A percentile compares a stretch with the other conserved stretches of the same genome.
Evolutionary conservation across 2,329 filamentous ascomycete species (phyloP).

Genomic region (Cadophora malorum): DNA sequence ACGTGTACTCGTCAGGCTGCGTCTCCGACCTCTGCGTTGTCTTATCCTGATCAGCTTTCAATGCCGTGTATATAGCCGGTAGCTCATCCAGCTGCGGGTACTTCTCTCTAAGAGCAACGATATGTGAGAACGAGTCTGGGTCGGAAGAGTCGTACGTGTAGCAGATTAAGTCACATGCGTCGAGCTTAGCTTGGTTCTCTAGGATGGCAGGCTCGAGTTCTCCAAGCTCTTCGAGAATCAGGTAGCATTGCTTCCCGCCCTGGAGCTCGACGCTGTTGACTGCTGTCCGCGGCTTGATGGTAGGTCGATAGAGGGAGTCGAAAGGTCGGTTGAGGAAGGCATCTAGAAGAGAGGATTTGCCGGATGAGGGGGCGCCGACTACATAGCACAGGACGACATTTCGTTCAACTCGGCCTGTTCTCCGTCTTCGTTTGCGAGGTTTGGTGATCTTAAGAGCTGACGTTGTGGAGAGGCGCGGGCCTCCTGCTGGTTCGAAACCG

Average conservation of each 20-base stretch:
- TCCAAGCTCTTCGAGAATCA: slow-evolving; percentile 93
- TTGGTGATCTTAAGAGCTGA: slow-evolving; percentile 92
- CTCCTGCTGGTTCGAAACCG: slow-evolving; percentile 85
- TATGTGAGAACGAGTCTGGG: slow-evolving; percentile 92
- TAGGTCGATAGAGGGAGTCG: slow-evolving; percentile 83
- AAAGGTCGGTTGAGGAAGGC: slow-evolving; percentile 92
- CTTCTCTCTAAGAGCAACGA: slow-evolving; percentile 79
- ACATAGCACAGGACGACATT: slow-evolving; percentile 96
- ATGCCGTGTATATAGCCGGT: slow-evolving; percentile 87
- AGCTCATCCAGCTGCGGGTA: slow-evolving; percentile 87
- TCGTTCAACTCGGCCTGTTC: slow-evolving; percentile 85
- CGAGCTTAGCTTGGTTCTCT: slow-evolving; percentile 88
- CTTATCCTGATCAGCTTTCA: slow-evolving; percentile 96
- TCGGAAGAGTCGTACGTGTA: slow-evolving; percentile 98
- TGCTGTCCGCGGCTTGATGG: slow-evolving; percentile 90
- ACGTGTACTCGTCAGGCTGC: slow-evolving; percentile 92
- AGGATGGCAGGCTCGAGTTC: slow-evolving; percentile 94
- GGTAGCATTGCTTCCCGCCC: slow-evolving; percentile 94
- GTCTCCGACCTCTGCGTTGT: slow-evolving; percentile 92
- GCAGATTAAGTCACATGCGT: slow-evolving; percentile 91
- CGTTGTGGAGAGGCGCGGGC: slow-evolving; percentile 77
- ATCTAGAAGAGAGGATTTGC: slow-evolving; percentile 90
- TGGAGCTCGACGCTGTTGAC: slow-evolving; percentile 97
- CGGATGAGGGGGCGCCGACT: slow-evolving; percentile 81
- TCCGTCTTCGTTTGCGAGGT: slow-evolving; percentile 81